phyloP scores from a whole-genome alignment of 2,329 filamentous ascomycete species.

The Acrocalymma vagum region DNA sequence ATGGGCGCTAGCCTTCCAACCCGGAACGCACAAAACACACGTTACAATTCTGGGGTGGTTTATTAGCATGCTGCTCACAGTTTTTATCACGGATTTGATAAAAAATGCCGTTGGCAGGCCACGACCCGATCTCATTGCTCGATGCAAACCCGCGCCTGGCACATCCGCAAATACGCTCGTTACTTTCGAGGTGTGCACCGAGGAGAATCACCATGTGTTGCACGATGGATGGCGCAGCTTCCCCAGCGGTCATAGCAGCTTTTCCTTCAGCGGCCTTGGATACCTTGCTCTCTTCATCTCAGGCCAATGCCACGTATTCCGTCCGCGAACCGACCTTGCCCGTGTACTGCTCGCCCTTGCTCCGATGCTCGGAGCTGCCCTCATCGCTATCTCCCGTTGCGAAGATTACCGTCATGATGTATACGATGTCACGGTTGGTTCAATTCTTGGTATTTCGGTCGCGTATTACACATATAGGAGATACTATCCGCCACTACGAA shows the following conservation, averaged over 20 bases:
- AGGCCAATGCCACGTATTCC: conserved; percentile 69
- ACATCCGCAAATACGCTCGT: conserved; percentile 65
- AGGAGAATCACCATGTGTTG: conserved; percentile 71
- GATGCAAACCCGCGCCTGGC: conserved; percentile 76
- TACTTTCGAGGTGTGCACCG: conserved; percentile 75
- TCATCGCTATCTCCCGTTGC: conserved; percentile 69
- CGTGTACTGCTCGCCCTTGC: conserved; percentile 63
- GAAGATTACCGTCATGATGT: conserved; percentile 72
- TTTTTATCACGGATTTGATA: conserved; percentile 83
- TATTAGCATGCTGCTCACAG: conserved; percentile 76
- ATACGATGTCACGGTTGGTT: conserved; percentile 67
- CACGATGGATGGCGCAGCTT: conserved; percentile 89
- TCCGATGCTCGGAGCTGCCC: conserved; percentile 64
- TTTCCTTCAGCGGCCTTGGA: conserved; percentile 80
- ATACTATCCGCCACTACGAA: conserved; percentile 65
- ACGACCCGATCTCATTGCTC: conserved; percentile 85
- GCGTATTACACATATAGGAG: conserved; percentile 67
- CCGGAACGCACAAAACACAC: conserved; percentile 80
- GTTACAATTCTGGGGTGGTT: conserved; percentile 83
- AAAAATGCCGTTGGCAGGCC: conserved; percentile 89
- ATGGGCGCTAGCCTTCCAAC: conserved; percentile 70
- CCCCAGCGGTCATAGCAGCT: conserved; percentile 81
- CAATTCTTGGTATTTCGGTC: conserved; percentile 61
- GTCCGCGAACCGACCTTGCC: conserved; percentile 65
- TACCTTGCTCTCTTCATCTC: conserved; percentile 76